A percentile compares a stretch with the other conserved stretches of the same genome.
These are phyloP conservation scores for Tetracladium setigerum DNA, from an alignment of 495 filamentous ascomycete species.

Conservation along the genomic window DNA sequence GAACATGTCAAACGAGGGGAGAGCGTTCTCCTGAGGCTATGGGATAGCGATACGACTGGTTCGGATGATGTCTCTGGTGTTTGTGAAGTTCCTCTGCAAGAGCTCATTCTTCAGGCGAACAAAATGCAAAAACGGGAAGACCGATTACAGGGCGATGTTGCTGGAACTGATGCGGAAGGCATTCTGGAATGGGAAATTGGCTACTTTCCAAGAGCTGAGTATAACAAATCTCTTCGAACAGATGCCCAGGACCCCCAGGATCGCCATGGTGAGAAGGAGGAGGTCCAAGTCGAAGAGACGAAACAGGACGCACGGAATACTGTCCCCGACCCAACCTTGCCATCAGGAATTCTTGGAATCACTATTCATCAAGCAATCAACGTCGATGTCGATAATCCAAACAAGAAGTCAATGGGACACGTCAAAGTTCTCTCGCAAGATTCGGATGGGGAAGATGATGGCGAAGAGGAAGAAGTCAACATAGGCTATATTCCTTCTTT, in stretches of 20 bases:
- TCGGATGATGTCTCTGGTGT: slow-evolving; percentile 8
- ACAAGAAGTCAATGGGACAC: slow-evolving; percentile 7
- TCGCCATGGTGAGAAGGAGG: slow-evolving; percentile 3
- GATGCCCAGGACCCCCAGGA: slow-evolving; percentile 5
- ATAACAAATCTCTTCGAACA: background rate
- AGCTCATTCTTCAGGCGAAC: slow-evolving; percentile 5
- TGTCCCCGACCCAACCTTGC: slow-evolving; percentile 4
- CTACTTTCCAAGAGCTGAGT: slow-evolving; percentile 8
- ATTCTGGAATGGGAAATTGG: slow-evolving; percentile 9
- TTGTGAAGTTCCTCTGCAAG: slow-evolving; percentile 5
- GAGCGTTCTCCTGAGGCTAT: slow-evolving; percentile 5
- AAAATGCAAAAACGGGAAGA: slow-evolving; percentile 8
- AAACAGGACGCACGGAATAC: slow-evolving; percentile 5
- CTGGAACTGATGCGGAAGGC: slow-evolving; percentile 9
- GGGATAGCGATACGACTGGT: slow-evolving; percentile 6
- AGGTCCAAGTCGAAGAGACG: slow-evolving; percentile 3
- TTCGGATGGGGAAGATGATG: slow-evolving; percentile 5
- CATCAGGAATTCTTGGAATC: slow-evolving; percentile 1
- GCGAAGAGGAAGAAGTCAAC: slow-evolving; percentile 1
- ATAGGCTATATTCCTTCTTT: slow-evolving; percentile 6
- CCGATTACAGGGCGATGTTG: slow-evolving; percentile 5
- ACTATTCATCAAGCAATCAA: slow-evolving; percentile 9
- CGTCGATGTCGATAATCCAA: slow-evolving; percentile 2
- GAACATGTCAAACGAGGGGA: slow-evolving; percentile 9
- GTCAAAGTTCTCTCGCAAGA: slow-evolving; percentile 1